Evolutionary conservation across 2,329 filamentous ascomycete genomes (phyloP).

Genomic region (Epichloe scottii): DNA sequence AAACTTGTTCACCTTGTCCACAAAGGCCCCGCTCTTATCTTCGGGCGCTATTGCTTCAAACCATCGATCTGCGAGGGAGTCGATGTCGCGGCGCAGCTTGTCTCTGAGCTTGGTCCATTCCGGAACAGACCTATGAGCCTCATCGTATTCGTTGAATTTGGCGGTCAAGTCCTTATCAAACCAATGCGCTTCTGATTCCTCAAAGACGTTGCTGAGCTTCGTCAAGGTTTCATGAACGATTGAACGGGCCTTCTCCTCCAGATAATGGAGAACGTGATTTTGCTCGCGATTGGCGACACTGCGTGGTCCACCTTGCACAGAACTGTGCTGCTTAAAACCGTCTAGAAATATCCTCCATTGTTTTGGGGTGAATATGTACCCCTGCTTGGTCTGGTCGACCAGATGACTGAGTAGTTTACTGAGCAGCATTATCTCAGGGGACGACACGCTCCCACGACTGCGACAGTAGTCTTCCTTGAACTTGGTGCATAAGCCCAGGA

Average conservation of each 20-base stretch:
- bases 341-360: slow-evolving; percentile 28
- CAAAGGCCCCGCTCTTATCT: slow-evolving; percentile 8
- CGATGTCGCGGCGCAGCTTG: slow-evolving; percentile 17
- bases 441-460: slow-evolving; percentile 35
- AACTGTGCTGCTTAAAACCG: slow-evolving; percentile 7
- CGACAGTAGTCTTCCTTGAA: slow-evolving; percentile 54
- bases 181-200: background rate
- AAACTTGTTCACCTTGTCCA: slow-evolving; percentile 19
- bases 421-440: slow-evolving; percentile 31
- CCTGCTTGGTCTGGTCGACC: slow-evolving; percentile 46
- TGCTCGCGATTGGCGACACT: too few species aligned
- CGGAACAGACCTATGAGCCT: slow-evolving; percentile 7
- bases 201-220: background rate
- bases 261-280: background rate
- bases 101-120: slow-evolving; percentile 14
- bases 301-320: too few species aligned
- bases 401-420: slow-evolving; percentile 40
- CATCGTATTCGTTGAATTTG: background rate
- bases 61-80: slow-evolving; percentile 21
- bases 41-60: slow-evolving; percentile 4
- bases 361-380: slow-evolving; percentile 32
- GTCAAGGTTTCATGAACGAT: background rate
- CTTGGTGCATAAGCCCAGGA: slow-evolving; percentile 52
- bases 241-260: background rate
- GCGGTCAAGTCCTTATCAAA: background rate